Evolutionary conservation across 2,329 filamentous ascomycete species (phyloP), one percentile per base, ranked within the genome.

Genomic region (Penicillium sumatraense): DNA sequence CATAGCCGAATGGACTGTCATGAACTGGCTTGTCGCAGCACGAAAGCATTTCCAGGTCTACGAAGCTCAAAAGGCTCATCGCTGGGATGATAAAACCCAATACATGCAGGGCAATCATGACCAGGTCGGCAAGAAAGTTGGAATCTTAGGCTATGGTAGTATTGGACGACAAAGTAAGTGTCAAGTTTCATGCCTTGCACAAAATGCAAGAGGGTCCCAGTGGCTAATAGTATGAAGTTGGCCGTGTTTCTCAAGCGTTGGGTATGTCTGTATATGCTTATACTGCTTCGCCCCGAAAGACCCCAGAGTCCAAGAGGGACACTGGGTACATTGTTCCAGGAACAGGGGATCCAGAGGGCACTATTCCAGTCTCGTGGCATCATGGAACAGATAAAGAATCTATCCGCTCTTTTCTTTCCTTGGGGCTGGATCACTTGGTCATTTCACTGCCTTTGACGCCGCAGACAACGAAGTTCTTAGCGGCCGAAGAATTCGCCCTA

Each of bases 231-330:
- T 20, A 33, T 16, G 26, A 33, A 82, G 81, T 83, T 36, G 83
- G 78, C 29, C 78, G 78, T 23, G 80, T 90, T 3, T 83, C 83
- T 10, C 79, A 79, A 13, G 86, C 87, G 2, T 72, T 91, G 64
- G 90, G 89, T 16, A 87, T 90, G 82, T 80, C 85, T 24, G 83
- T 93, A 0, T 80, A 91, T 67, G 90, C 89, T 1, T 92, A 89
- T 75, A 93, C 89, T 0, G 86, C 89, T 0, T 84, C 84, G 23
- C 83, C 88, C 1, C 86, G 88, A n/a, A 70, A 78, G 8, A 91
- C 89, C 0, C 82, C 86, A 0, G 86, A 86, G 51, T 88, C 86
- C 1, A 83, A 82, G 41, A 77, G 73, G 24, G 89, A 93, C 71
- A 69, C 75, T 13, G 83, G 85, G 5, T 93, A 88, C 74, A 83